phyloP scores from a whole-genome alignment of 495 filamentous ascomycete genomes.

The Evansstolkia leycettana region DNA sequence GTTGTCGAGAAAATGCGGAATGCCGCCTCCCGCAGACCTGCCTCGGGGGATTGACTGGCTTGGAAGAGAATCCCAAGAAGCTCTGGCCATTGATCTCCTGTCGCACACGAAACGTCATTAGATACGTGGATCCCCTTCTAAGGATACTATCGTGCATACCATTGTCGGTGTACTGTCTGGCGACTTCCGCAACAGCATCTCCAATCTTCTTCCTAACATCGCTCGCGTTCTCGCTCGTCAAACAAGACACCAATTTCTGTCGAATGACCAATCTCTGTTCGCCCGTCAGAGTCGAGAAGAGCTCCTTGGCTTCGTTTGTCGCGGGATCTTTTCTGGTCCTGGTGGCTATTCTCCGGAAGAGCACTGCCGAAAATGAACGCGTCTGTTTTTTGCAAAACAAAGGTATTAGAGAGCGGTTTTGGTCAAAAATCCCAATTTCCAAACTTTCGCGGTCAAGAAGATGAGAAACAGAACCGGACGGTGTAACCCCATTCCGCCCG shows the following conservation, averaged over 20 bases:
- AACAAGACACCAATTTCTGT: constrained; percentile 63
- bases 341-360: constrained; percentile 86
- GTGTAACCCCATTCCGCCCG: too few relatives aligned
- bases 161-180: constrained; percentile 84
- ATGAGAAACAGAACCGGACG: too few relatives aligned
- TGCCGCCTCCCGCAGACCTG: constrained; percentile 74
- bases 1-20: constrained; percentile 93
- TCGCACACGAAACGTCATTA: constrained; percentile 9
- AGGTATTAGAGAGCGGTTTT: constrained; percentile 2
- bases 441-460: not conserved
- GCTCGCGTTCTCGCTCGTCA: constrained; percentile 56
- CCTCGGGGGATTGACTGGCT: constrained; percentile 71
- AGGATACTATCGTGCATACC: constrained; percentile 41
- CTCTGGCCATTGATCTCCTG: constrained; percentile 84
- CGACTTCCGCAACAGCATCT: constrained; percentile 90
- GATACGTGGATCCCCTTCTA: constrained; percentile 5
- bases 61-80: constrained; percentile 75
- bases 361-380: constrained; percentile 81
- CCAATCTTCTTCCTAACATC: constrained; percentile 87
- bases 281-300: constrained; percentile 62
- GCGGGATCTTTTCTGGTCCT: constrained; percentile 67
- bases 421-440: constrained; percentile 3
- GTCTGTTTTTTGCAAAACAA: constrained; percentile 37
- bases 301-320: constrained; percentile 60
- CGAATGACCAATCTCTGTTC: constrained; percentile 68